Evolutionary conservation across 768 basidiomycete genomes (phyloP).

Genomic region (Leccinum disarticulatum): DNA sequence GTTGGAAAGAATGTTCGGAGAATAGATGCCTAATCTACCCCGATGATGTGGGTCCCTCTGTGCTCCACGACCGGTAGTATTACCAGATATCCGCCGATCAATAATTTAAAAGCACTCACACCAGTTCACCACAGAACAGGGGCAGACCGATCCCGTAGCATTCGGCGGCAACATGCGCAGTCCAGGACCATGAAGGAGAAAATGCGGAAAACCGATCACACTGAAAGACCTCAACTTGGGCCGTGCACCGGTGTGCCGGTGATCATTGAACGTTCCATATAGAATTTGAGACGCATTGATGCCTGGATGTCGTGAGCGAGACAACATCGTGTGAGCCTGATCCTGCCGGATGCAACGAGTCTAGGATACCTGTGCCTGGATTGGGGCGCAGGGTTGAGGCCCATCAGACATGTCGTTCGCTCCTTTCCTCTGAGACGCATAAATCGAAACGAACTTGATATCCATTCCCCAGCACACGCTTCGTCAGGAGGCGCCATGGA

Average conservation of each 20-base stretch:
- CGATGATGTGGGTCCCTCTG: not conserved
- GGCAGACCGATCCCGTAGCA: not conserved
- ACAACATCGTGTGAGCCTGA: not conserved
- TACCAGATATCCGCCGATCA: not conserved
- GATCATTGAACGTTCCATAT: not conserved
- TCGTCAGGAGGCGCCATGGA: not conserved
- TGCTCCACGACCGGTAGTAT: not conserved
- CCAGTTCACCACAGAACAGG: not conserved
- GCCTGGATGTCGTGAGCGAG: not conserved
- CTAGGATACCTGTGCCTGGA: not conserved
- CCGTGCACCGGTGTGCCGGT: too few relatives aligned
- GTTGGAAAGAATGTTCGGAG: too few relatives aligned
- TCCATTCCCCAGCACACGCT: not conserved
- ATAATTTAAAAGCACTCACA: not conserved
- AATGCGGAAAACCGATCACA: too few relatives aligned
- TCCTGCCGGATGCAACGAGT: not conserved
- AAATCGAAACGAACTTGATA: not conserved
- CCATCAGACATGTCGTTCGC: not conserved
- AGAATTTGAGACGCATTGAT: not conserved
- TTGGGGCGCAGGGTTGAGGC: not conserved
- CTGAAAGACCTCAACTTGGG: too few relatives aligned
- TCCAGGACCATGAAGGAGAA: not conserved
- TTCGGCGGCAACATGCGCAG: not conserved
- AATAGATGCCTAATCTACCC: not conserved
- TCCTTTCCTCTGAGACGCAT: not conserved